Conservation (phyloP, 176 grass and related monocot genomes). For the Ampelocalamus luodianensis region DNA sequence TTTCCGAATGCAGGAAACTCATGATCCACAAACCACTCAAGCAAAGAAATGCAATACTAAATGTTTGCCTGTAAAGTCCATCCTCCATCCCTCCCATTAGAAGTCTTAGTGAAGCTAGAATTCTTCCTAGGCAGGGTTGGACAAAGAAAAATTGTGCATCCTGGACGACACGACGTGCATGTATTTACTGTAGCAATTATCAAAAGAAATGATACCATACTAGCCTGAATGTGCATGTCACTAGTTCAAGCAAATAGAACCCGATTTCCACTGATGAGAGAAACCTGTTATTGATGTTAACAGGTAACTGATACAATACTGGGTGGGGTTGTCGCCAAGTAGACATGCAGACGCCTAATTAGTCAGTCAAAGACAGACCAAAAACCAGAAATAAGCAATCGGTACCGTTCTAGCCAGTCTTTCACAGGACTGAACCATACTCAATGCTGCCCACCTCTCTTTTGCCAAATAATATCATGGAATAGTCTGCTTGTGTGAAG, state of each 20-base stretch:
- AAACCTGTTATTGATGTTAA: too few species aligned
- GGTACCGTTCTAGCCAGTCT: not conserved
- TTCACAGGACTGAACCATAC: not conserved
- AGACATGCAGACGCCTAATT: not conserved
- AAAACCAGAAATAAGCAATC: not conserved
- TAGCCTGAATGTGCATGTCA: not conserved
- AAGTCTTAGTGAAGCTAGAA: not conserved
- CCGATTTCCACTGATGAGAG: not conserved
- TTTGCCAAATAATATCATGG: not conserved
- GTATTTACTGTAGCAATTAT: not conserved
- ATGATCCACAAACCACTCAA: not conserved
- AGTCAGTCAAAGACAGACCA: not conserved
- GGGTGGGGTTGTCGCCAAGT: not conserved
- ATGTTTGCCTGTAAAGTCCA: not conserved
- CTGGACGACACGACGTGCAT: not conserved
- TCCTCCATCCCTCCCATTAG: not conserved
- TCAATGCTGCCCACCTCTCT: not conserved
- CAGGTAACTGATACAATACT: not conserved
- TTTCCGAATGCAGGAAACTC: not conserved
- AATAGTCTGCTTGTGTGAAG: not conserved
- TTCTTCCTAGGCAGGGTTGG: not conserved
- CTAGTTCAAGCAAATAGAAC: constrained; percentile 1
- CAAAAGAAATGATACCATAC: not conserved
- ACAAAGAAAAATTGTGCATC: not conserved
- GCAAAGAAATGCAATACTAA: not conserved